Evolutionary conservation across 2,329 filamentous ascomycete genomes (phyloP), one percentile per base, ranked within the genome.

Genomic region (Alternaria metachromatica): DNA sequence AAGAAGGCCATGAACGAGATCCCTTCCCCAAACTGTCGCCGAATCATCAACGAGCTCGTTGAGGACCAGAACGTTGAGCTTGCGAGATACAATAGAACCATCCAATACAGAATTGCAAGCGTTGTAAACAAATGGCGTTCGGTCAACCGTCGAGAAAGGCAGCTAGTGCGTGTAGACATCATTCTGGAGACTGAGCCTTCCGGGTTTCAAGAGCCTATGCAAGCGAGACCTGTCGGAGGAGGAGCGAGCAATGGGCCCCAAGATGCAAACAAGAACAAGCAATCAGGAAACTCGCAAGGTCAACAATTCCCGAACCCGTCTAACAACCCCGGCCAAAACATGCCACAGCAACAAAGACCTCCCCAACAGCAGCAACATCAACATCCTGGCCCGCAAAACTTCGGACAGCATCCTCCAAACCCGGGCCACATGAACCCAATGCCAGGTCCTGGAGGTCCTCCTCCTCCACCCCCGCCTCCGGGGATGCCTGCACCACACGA

Each of bases 171-270:
- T 43, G 70, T 80, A 5, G 67, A 72, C 21, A 62, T 80, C 8
- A 71, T 80, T 11, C 64, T 80, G 15, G 67, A 77, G 53, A 75
- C 75, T 3, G 73, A 73, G 21, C 60, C 69, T 6, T 72, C 72
- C 37, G 66, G 67, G 0, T 65, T 68, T 5, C 53, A 62, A 13
- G 65, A 66, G 37, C 63, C 65, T 7, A 44, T 57, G 21, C 54
- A 21, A 25, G 37, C 46, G 12, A 70, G 63, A 21, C 6, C 44
- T 30, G 44, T 11, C 9, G 41, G 30, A 18, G 43, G 44, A 23
- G 48, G 46, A 20, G 21, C 45, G 11, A 20, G 53, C 20, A 49
- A 59, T 18, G 41, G 33, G 21, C 49, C 41, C 4, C 62, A 65
- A 30, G 58, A 67, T 50, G 33, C 51, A 9, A 61, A 58, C n/a